Base-by-base conservation (phyloP, 768 basidiomycete species). In the Auriculariales sp. region DNA sequence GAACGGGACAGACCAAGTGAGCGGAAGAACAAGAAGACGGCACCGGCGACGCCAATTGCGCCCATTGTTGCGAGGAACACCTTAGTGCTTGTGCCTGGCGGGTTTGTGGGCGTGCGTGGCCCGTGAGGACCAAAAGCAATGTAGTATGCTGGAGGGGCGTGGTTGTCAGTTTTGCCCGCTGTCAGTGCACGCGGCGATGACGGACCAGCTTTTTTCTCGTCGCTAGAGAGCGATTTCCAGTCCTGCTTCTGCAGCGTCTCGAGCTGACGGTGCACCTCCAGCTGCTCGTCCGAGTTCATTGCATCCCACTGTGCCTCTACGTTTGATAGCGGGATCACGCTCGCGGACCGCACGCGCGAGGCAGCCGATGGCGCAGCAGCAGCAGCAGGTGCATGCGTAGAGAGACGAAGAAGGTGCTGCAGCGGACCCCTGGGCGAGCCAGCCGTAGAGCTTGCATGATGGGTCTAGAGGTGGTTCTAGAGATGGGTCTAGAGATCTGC, bases 131-230 rank as follows among this genome's bases (percentile, higher is more conserved):
- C 94, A 67, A 94, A 98, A 4, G 94, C 86, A 62, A 99, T 86
- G 67, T 89, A 99, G 75, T 97, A 99, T 46, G 92, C 93, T 97
- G 65, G 49, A 52, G 4, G 39, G 25, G 22, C 49, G 33, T 33
- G 33, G n/a, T n/a, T n/a, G n/a, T n/a, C n/a, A n/a, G n/a, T n/a
- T n/a, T n/a, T n/a, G n/a, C n/a, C n/a, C n/a, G n/a, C n/a, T n/a
- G n/a, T n/a, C n/a, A n/a, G n/a, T n/a, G n/a, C n/a, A n/a, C n/a
- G n/a, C 31, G 31, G n/a, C 32, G 32, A 42, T 17, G 46, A 83
- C 92, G 62, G 56, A 97, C 94, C 88, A 56, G 94, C 94, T 71
- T 93, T 94, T 81, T 97, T 99, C 81, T 99, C 91, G 62, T 95
- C 88, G 52, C 87, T 57, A 46, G 82, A 81, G 58, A 97, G 69